Base-by-base conservation (phyloP, 257 asterid genomes). In the Verbascum thapsus region DNA sequence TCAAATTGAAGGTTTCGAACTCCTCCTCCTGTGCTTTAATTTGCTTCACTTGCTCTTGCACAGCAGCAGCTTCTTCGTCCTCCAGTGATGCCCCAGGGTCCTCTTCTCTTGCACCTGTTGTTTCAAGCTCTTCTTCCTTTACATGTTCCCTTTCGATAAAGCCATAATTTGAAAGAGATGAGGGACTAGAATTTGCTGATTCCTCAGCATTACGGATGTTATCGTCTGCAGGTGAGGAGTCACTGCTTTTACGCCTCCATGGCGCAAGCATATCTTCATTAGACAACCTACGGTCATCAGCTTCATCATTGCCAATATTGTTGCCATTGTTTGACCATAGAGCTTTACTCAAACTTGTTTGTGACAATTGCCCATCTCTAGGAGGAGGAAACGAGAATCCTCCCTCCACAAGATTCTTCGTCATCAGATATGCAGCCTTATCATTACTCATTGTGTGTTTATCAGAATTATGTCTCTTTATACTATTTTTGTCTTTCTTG, bases 21-120 rank as follows among this genome's bases (percentile, higher is more conserved):
- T 94, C 99, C 26, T 87, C 97, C 85, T 94, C 99, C 72, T 94
- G 99, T 39, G 96, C 91, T 82, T 85, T 90, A 63, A 94, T 94
- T 78, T 94, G 99, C 76, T 80, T 87, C 72, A 94, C 97, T 72
- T 94, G 99, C 78, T 94, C 99, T 72, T 90, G 97, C 53, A 94
- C 99, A 58, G 92, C 97, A 75, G 84, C 83, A 76, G 92, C 94
- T 76, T 94, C 99, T 60, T 94, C 97, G 37, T 94, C 99, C 80
- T 92, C 99, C 72, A 89, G 50, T 49, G 76, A 75, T 12, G 78
- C 60, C 75, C 66, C 88, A 62, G 83, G 82, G 43, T 86, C 90
- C 67, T 80, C 95, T 76, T 80, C 95, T 72, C 83, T 73, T 38
- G 66, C 75, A 45, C 67, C 81, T 22, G 76, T 67, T 47, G 74